Evolutionary conservation across 164 flowering plant genomes (phyloP), one percentile per base, ranked within the genome.

Genomic region (Dillenia turbinata): DNA sequence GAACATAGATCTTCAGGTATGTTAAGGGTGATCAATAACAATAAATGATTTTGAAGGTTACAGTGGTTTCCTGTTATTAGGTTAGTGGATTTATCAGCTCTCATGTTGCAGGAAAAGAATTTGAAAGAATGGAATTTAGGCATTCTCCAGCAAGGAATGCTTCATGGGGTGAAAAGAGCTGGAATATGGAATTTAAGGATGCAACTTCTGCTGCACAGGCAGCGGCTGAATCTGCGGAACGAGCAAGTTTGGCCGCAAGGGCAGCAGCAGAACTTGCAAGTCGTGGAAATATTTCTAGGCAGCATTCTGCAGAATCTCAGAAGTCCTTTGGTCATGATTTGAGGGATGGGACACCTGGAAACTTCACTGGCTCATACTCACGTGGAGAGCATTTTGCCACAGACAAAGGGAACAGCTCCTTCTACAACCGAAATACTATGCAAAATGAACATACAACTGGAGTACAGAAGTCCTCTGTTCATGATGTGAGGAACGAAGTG

Each of bases 141-240:
- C 66, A 71, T 54, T 43, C 81, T 13, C 70, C 63, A 63, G 50
- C 65, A 40, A 65, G 67, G 14, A 68, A 79, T 13, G 67, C 47
- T 57, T 58, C 75, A n/a, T 10, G 17, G 1, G 71, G 70, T 56
- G 64, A 72, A 64, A 78, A 83, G 54, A 62, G 72, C 44, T 84
- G 94, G 92, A 75, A 68, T 60, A 85, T 85, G 92, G 88, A 83
- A 56, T 95, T 92, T 63, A 90, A 86, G 77, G 97, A 95, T 82
- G 99, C 96, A 61, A 75, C 92, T 4, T 72, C 89, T 69, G 99
- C 97, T 60, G 99, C 97, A 54, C 92, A 83, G 65, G 97, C 96
- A 58, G 99, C 99, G 68, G 99, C 99, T 26, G 99, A 89, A 79
- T 81, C 97, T 65, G 99, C 99, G 45, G 99, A 92, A 75, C 71